Conservation (phyloP, 1,139 yeast species). For the Suhomyces wounanorum region DNA sequence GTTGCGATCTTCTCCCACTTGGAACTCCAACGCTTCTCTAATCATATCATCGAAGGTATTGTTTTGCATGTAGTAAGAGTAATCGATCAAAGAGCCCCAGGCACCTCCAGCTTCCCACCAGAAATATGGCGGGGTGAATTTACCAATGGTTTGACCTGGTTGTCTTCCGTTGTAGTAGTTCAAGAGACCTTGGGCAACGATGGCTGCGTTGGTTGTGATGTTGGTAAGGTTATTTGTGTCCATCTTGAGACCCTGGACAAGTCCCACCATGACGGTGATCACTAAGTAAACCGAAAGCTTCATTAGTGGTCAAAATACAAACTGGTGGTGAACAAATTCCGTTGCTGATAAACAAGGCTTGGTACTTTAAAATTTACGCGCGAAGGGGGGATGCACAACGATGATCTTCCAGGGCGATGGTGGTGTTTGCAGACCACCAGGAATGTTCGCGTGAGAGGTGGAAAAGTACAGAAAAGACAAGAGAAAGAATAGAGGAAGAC, state of each 20-base stretch:
- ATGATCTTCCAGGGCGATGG: neutral
- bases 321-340: neutral
- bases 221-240: constrained; percentile 43
- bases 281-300: constrained; percentile 7
- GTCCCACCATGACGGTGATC: constrained; percentile 6
- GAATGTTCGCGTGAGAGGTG: neutral
- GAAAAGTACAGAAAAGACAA: neutral
- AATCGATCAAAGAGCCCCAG: constrained; percentile 75
- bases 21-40: constrained; percentile 61
- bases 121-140: constrained; percentile 75
- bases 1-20: constrained; percentile 65
- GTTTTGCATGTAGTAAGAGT: constrained; percentile 62
- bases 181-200: constrained; percentile 63
- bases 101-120: constrained; percentile 98
- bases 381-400: constrained; percentile 1
- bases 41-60: constrained; percentile 57
- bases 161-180: constrained; percentile 68
- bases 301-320: constrained; percentile 3
- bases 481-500: neutral
- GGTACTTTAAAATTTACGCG: constrained; percentile 1
- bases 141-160: constrained; percentile 75
- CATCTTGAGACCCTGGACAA: constrained; percentile 27
- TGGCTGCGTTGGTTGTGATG: constrained; percentile 52
- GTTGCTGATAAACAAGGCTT: constrained; percentile 3
- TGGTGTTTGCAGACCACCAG: neutral